Evolutionary conservation across 2,329 filamentous ascomycete species (phyloP), one percentile per base, ranked within the genome.

Genomic region (Monosporascus cannonballus): DNA sequence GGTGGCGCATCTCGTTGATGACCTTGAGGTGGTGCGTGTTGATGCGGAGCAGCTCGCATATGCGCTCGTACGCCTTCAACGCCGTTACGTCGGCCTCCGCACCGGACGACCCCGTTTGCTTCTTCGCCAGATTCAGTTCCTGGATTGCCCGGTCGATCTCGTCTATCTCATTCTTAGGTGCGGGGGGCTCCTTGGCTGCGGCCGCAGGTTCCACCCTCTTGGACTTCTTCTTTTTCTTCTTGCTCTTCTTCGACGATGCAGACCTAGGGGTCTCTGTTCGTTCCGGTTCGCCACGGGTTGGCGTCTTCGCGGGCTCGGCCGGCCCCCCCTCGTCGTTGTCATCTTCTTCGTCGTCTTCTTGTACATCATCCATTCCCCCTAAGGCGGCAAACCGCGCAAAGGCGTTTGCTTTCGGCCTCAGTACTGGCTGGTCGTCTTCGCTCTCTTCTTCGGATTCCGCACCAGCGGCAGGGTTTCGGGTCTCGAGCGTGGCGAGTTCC

Each of bases 1-100:
- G 68, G 30, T 72, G 74, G 49, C 79, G 86, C 90, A 99, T 96
- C 73, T 99, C 94, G 64, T 96, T 96, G 37, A 86, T 78, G 7
- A 89, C 89, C 66, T 93, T 92, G 11, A 99, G 79, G 61, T 91
- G 83, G 59, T 88, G 81, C 1, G 85, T 81, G 60, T 79, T 79
- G 61, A 81, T 74, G 30, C 71, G 67, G 2, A 83, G 67, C 6
- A 81, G 70, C 30, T 71, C 63, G 52, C 72, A 73, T 42, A 71
- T 65, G 14, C 68, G 61, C 14, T 65, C 64, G 51, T 69, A 70
- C 4, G 61, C 60, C 25, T 49, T 55, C 5, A 53, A 25, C 11
- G 51, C 51, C 1, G 61, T 46, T 8, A 44, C 51, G 7, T 55
- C 53, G 8, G 46, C 36, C 7, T 51, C 49, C 1, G 48, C 42